Evolutionary conservation across 805 yeast species (phyloP).

Genomic region (Kazachstania viticola): DNA sequence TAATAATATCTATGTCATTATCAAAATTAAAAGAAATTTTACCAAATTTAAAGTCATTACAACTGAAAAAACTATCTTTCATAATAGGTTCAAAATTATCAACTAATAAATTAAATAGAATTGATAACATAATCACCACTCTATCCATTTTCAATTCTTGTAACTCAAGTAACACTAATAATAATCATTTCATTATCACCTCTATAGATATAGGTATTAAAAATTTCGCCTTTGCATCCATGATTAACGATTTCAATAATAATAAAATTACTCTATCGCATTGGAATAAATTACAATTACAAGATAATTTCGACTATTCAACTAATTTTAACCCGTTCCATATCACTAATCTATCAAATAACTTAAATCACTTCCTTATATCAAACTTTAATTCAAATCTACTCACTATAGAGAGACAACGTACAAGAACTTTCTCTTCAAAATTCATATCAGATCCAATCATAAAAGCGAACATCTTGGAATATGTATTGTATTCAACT

Average conservation of each 20-base stretch:
- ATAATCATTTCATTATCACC: constrained; percentile 14
- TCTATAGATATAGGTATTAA: constrained; percentile 31
- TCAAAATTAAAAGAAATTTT: too few species aligned
- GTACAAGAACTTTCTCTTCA: constrained; percentile 39
- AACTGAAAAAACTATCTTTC: not conserved
- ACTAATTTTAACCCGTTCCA: too few species aligned
- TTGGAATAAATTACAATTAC: constrained; percentile 28
- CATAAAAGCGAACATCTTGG: constrained; percentile 42
- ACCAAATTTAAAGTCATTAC: constrained; percentile 9
- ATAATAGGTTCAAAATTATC: not conserved
- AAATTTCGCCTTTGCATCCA: constrained; percentile 25
- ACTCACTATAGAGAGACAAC: constrained; percentile 44
- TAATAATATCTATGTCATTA: too few species aligned
- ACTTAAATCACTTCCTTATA: too few species aligned
- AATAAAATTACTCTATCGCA: constrained; percentile 19
- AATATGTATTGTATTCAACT: constrained; percentile 22
- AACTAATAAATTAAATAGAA: not conserved
- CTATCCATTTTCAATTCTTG: too few species aligned
- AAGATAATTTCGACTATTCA: constrained; percentile 9
- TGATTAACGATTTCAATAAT: constrained; percentile 16
- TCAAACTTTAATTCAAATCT: constrained; percentile 25
- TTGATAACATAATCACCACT: not conserved
- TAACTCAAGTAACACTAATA: not conserved
- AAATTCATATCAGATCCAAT: constrained; percentile 39
- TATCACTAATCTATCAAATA: constrained; percentile 10